phyloP scores from a whole-genome alignment of 192 early-diverging fungal species.

The Dimargaris cristalligena region DNA sequence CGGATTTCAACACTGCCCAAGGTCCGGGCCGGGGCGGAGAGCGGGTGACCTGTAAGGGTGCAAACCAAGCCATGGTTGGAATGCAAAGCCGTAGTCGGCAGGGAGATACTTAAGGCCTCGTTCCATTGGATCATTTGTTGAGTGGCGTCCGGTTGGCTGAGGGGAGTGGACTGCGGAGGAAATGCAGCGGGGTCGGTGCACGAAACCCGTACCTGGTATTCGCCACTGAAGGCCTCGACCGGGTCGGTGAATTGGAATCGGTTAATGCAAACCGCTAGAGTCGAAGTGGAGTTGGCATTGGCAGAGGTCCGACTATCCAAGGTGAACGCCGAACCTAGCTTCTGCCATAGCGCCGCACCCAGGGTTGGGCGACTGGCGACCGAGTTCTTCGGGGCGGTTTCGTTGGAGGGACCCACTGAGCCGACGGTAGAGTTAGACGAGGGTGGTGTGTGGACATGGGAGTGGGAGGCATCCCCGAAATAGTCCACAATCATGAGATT shows the following conservation, averaged over 20 bases:
- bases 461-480: not conserved
- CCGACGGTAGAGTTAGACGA: not conserved
- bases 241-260: not conserved
- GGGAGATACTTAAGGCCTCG: no score
- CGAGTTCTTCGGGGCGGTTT: not conserved
- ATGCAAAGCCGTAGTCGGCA: no score
- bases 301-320: not conserved
- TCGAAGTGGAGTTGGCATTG: not conserved
- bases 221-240: not conserved
- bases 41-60: no score
- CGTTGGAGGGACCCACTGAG: not conserved
- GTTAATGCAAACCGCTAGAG: not conserved
- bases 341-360: not conserved
- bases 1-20: no score
- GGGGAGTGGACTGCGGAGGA: no score
- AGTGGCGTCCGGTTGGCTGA: no score
- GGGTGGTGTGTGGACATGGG: no score
- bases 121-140: no score
- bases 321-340: not conserved
- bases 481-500: constrained; percentile 5
- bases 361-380: not conserved
- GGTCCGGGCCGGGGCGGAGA: no score
- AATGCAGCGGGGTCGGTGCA: not conserved
- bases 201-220: not conserved
- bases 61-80: no score